Evolutionary conservation across 805 yeast genomes (phyloP).

Genomic region (Cyberlindnera maritima): DNA sequence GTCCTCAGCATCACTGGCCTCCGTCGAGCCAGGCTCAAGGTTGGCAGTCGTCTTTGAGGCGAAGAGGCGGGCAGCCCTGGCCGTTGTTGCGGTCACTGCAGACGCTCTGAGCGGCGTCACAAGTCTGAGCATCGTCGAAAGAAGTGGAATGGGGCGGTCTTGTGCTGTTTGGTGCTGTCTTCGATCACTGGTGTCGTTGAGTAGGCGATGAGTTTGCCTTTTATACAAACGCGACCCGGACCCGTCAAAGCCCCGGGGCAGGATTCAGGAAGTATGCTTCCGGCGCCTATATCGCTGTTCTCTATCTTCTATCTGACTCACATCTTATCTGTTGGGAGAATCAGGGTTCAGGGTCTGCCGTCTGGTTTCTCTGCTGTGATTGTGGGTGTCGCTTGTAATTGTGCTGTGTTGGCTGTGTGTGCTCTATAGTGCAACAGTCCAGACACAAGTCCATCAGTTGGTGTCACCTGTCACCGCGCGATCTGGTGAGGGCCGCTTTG

Average conservation of each 20-base stretch:
- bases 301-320: background rate
- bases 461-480: background rate
- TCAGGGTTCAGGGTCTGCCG: too few relatives aligned
- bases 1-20: constrained; percentile 65
- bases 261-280: constrained; percentile 1
- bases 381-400: too few relatives aligned
- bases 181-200: background rate
- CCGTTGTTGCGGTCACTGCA: background rate
- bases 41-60: constrained; percentile 28
- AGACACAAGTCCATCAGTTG: too few relatives aligned
- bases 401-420: too few relatives aligned
- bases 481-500: background rate
- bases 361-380: too few relatives aligned
- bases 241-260: background rate
- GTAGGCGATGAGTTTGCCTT: background rate
- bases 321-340: background rate
- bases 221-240: background rate
- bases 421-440: too few relatives aligned
- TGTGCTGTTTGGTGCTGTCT: background rate
- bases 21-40: constrained; percentile 38
- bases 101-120: background rate
- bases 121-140: background rate
- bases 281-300: background rate
- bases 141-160: too few relatives aligned
- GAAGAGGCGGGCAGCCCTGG: background rate